Evolutionary conservation across 139 green algal genomes (phyloP).

Genomic region (Chlorella sp.): DNA sequence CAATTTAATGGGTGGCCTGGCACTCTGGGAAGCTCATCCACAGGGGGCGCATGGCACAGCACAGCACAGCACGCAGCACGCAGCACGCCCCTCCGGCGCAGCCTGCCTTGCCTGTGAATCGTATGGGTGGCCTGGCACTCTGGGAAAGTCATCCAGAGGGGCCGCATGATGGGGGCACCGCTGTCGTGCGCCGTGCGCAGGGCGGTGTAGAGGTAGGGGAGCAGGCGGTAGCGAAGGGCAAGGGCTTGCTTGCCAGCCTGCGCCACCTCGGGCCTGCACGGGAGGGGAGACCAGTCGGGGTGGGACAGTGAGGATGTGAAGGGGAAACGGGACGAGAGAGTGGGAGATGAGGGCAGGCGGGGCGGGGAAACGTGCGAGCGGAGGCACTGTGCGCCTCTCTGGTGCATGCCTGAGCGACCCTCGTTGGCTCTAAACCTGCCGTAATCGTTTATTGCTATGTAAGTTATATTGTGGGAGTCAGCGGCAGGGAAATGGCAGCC

Average conservation of each 20-base stretch:
- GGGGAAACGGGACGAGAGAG: not conserved
- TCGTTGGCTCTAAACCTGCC: not conserved
- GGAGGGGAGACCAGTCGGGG: too few relatives aligned
- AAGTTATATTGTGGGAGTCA: too few relatives aligned
- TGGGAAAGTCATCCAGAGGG: slow-evolving; percentile 68
- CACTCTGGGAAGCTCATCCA: too few relatives aligned
- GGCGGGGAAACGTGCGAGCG: too few relatives aligned
- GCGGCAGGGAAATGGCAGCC: too few relatives aligned
- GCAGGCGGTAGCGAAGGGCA: slow-evolving; percentile 73
- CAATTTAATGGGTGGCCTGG: not conserved
- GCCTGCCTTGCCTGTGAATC: not conserved
- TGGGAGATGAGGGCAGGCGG: not conserved
- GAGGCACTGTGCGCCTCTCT: not conserved
- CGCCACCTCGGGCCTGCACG: slow-evolving; percentile 42
- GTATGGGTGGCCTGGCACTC: slow-evolving; percentile 29
- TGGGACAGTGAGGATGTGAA: not conserved
- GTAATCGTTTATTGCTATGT: too few relatives aligned
- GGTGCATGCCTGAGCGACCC: not conserved
- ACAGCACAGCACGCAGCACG: not conserved
- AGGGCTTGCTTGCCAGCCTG: slow-evolving; percentile 59
- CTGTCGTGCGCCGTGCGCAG: slow-evolving; percentile 45
- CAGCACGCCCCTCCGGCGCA: too few relatives aligned
- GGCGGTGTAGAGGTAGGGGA: slow-evolving; percentile 77
- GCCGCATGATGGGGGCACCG: slow-evolving; percentile 69
- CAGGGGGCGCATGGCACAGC: not conserved